These are phyloP conservation scores for Yamadazyma oceani DNA, from an alignment of 1,139 yeast species.

Conservation along the genomic window DNA sequence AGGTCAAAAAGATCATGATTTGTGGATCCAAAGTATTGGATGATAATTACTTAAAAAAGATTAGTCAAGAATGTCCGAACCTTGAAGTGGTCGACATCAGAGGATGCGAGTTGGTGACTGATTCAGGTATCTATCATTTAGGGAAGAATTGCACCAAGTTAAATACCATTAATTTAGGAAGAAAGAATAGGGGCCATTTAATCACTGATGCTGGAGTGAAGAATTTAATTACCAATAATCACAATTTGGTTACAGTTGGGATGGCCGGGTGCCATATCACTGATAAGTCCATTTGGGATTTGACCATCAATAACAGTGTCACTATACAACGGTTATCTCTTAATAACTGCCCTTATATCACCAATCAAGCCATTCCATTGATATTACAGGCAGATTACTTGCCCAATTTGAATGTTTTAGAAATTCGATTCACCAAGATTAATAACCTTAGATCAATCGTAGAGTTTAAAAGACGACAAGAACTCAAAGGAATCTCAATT, in stretches of 20 bases:
- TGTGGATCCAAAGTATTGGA: conserved; percentile 74
- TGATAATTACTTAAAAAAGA: conserved; percentile 55
- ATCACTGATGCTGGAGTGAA: conserved; percentile 72
- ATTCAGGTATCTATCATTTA: conserved; percentile 67
- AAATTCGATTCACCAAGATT: conserved; percentile 65
- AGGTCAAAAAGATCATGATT: conserved; percentile 58
- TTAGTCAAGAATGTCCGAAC: conserved; percentile 58
- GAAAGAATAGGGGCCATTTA: conserved; percentile 66
- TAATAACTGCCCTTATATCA: conserved; percentile 68
- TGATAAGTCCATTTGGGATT: conserved; percentile 78
- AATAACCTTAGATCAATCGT: conserved; percentile 65
- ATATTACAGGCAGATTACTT: conserved; percentile 56
- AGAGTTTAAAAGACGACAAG: conserved; percentile 64
- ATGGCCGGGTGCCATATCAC: conserved; percentile 84
- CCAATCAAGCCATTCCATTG: conserved; percentile 67
- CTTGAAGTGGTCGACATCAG: conserved; percentile 71
- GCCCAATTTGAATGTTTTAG: conserved; percentile 69
- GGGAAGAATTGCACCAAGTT: conserved; percentile 61
- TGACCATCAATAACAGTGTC: conserved; percentile 60
- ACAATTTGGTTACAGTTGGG: conserved; percentile 69
- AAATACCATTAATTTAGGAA: conserved; percentile 68
- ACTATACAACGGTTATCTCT: conserved; percentile 67
- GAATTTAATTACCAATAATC: conserved; percentile 53
- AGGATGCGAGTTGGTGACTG: conserved; percentile 81
- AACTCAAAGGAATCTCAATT: conserved; percentile 50